Percentiles rank a stretch among this genome's conserved stretches.
Conservation (phyloP, 1,284 basidiomycete species). For the Apiotrichum porosum region DNA sequence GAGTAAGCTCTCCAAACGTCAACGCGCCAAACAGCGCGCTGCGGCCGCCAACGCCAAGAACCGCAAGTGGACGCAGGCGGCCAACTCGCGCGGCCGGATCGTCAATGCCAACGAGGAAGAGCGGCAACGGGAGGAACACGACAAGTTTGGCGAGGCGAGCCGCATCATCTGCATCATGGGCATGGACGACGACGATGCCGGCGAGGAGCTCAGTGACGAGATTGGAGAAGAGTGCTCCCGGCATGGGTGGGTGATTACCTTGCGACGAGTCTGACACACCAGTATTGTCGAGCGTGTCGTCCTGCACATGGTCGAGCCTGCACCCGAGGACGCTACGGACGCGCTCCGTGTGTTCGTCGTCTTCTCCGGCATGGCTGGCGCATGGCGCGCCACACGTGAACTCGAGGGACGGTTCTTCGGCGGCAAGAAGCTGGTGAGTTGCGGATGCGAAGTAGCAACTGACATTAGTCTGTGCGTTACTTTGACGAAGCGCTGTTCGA, state of each 20-base stretch:
- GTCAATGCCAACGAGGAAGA: conserved; percentile 76
- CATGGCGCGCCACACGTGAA: conserved; percentile 88
- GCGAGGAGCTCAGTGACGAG: conserved; percentile 78
- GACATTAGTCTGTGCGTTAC: conserved; percentile 61
- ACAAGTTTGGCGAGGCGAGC: conserved; percentile 78
- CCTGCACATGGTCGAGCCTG: conserved; percentile 68
- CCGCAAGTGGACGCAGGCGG: conserved; percentile 36
- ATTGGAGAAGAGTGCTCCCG: conserved; percentile 60
- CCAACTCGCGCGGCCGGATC: conserved; percentile 67
- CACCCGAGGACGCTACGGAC: conserved; percentile 59
- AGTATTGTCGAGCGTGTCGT: conserved; percentile 85
- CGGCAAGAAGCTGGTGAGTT: conserved; percentile 63
- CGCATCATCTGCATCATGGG: conserved; percentile 82
- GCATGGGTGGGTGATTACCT: conserved; percentile 55
- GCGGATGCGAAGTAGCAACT: background rate
- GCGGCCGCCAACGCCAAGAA: conserved; percentile 40
- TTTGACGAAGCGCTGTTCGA: conserved; percentile 63
- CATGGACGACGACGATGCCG: conserved; percentile 78
- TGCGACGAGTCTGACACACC: conserved; percentile 13
- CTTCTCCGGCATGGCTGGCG: conserved; percentile 82
- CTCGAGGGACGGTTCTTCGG: conserved; percentile 87
- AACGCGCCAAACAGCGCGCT: conserved; percentile 35
- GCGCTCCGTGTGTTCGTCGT: conserved; percentile 77
- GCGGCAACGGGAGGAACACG: conserved; percentile 64
- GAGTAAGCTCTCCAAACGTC: conserved; percentile 34